Evolutionary conservation across 768 basidiomycete genomes (phyloP).

Genomic region (Scleroderma bovista): DNA sequence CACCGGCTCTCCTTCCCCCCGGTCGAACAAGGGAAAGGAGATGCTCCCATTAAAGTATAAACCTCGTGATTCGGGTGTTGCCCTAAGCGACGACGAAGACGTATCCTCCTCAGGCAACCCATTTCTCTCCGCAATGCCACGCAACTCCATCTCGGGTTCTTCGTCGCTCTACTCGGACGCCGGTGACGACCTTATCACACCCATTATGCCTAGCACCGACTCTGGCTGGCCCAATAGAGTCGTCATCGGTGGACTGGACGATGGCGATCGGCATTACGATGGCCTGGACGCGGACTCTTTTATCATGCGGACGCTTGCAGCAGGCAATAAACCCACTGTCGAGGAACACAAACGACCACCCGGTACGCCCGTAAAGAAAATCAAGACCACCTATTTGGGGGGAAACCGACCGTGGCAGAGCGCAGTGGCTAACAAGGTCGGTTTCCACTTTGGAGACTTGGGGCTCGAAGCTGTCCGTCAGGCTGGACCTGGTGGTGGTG

Average conservation of each 20-base stretch:
- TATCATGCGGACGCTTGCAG: slow-evolving; percentile 62
- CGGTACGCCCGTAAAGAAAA: slow-evolving; percentile 77
- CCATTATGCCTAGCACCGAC: slow-evolving; percentile 44
- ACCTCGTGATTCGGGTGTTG: slow-evolving; percentile 63
- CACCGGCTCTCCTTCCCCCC: slow-evolving; percentile 54
- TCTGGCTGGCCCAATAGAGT: slow-evolving; percentile 61
- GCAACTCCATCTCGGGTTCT: slow-evolving; percentile 58
- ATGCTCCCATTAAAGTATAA: slow-evolving; percentile 63
- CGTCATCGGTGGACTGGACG: slow-evolving; percentile 37
- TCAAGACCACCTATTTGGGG: slow-evolving; percentile 52
- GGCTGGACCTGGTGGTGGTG: slow-evolving; percentile 6
- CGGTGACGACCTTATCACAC: slow-evolving; percentile 69
- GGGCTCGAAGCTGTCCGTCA: slow-evolving; percentile 32
- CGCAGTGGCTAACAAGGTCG: slow-evolving; percentile 65
- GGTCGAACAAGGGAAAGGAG: slow-evolving; percentile 29
- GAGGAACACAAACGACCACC: slow-evolving; percentile 56
- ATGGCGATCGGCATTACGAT: slow-evolving; percentile 25
- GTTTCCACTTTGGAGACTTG: slow-evolving; percentile 41
- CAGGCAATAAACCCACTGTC: slow-evolving; percentile 45
- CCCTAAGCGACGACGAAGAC: slow-evolving; percentile 55
- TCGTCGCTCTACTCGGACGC: slow-evolving; percentile 51
- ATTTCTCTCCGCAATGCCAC: slow-evolving; percentile 40
- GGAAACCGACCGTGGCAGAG: slow-evolving; percentile 75
- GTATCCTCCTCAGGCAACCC: slow-evolving; percentile 12
- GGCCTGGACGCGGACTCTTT: slow-evolving; percentile 59